A percentile compares a stretch with the other conserved stretches of the same genome.
These are phyloP conservation scores for Austropuccinia psidii DNA, from an alignment of 1,284 basidiomycete genomes.

Conservation along the genomic window DNA sequence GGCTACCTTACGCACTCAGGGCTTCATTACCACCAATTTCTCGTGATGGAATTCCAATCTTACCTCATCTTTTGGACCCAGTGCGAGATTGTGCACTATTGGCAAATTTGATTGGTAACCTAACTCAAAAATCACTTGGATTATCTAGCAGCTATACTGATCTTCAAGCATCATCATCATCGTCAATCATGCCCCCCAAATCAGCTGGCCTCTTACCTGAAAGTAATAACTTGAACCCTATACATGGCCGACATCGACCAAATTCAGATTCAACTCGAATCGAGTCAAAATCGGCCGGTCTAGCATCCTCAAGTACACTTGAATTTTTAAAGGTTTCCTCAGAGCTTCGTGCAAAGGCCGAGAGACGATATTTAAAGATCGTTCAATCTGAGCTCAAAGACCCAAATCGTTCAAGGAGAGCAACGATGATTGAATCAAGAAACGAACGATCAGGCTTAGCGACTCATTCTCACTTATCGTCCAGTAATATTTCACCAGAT, in stretches of 20 bases:
- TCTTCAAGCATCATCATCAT: background rate
- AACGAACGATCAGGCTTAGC: too few species aligned
- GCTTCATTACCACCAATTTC: slow-evolving; percentile 39
- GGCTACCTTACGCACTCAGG: slow-evolving; percentile 39
- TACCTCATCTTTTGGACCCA: slow-evolving; percentile 44
- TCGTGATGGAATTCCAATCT: slow-evolving; percentile 42
- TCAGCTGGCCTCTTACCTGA: background rate
- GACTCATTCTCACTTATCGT: too few species aligned
- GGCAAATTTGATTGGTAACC: background rate
- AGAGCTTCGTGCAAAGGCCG: slow-evolving; percentile 65
- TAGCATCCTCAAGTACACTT: background rate
- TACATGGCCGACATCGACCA: background rate
- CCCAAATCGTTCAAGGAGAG: slow-evolving; percentile 79
- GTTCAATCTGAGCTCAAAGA: slow-evolving; percentile 61
- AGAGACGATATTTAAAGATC: slow-evolving; percentile 64
- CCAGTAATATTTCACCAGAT: slow-evolving; percentile 65
- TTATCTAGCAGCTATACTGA: background rate
- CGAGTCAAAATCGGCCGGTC: background rate
- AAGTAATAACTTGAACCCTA: background rate
- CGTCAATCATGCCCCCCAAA: background rate
- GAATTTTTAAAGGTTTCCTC: slow-evolving; percentile 41
- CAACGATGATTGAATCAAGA: too few species aligned
- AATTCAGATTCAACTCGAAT: background rate
- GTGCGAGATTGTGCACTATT: slow-evolving; percentile 41
- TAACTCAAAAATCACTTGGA: background rate